A percentile compares a stretch with the other conserved stretches of the same genome.
Evolutionary conservation across 2,329 filamentous ascomycete species (phyloP).

Genomic region (Xylaria sp.): DNA sequence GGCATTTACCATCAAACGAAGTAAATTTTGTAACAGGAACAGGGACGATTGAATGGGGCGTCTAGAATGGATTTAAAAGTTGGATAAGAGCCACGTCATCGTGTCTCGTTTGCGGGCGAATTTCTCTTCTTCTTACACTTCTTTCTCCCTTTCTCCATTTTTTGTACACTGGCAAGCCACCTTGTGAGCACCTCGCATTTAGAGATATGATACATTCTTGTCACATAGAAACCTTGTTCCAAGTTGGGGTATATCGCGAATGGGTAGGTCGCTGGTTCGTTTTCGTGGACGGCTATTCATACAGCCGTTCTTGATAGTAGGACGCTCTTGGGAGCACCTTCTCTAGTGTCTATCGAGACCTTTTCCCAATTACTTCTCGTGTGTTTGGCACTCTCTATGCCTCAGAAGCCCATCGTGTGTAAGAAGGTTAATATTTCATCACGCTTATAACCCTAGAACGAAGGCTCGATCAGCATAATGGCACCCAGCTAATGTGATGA

Average conservation of each 20-base stretch:
- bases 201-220: conserved; percentile 35
- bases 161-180: conserved; percentile 38
- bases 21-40: conserved; percentile 17
- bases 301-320: conserved; percentile 14
- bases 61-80: conserved; percentile 34
- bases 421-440: conserved; percentile 42
- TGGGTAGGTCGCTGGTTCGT: background rate
- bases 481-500: background rate
- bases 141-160: conserved; percentile 12
- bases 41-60: conserved; percentile 31
- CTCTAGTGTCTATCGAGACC: background rate
- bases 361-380: background rate
- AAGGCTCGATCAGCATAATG: conserved; percentile 13
- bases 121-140: conserved; percentile 15
- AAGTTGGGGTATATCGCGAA: conserved; percentile 13
- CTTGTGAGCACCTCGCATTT: conserved; percentile 25
- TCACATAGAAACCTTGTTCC: conserved; percentile 17
- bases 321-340: background rate
- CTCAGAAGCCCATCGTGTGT: conserved; percentile 43
- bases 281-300: conserved; percentile 15
- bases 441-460: conserved; percentile 40
- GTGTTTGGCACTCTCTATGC: background rate
- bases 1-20: conserved; percentile 19
- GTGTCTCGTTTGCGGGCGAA: conserved; percentile 21
- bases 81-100: conserved; percentile 24